Percentiles rank a stretch among this genome's conserved stretches.
Conservation (phyloP, 495 filamentous ascomycete genomes). For the Hypoxylon rickii region DNA sequence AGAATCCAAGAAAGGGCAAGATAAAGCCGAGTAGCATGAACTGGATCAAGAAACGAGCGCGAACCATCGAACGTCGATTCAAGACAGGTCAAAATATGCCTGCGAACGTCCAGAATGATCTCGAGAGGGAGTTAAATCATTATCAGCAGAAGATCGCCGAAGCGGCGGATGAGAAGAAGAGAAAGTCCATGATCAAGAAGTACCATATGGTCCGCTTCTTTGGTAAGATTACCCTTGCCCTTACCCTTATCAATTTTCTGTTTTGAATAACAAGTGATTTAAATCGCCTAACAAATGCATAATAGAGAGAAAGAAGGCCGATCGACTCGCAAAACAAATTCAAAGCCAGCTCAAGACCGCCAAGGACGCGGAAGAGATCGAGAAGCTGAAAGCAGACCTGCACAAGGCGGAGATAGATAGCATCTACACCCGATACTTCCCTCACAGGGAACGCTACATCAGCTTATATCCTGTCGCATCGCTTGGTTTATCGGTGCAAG, state of each 20-base stretch:
- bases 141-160: conserved; percentile 73
- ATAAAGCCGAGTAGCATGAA: conserved; percentile 39
- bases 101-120: conserved; percentile 72
- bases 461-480: conserved; percentile 68
- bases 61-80: conserved; percentile 66
- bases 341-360: conserved; percentile 56
- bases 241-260: too few relatives aligned
- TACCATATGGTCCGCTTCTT: conserved; percentile 96
- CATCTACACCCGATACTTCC: conserved; percentile 85
- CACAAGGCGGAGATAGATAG: conserved; percentile 77
- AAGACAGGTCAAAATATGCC: conserved; percentile 63
- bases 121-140: conserved; percentile 78
- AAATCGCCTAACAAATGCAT: background rate
- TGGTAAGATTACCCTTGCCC: conserved; percentile 61
- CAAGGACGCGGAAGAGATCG: conserved; percentile 52
- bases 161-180: conserved; percentile 58
- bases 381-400: conserved; percentile 59
- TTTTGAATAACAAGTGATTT: background rate
- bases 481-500: background rate
- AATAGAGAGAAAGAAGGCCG: conserved; percentile 84
- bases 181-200: conserved; percentile 75
- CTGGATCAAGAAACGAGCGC: conserved; percentile 62
- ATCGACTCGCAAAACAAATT: conserved; percentile 67
- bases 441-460: conserved; percentile 77
- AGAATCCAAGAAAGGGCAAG: conserved; percentile 38